Percentiles rank a stretch among this genome's conserved stretches.
Conservation (phyloP, 176 grass and related monocot species). For the Rhynchospora breviuscula region DNA sequence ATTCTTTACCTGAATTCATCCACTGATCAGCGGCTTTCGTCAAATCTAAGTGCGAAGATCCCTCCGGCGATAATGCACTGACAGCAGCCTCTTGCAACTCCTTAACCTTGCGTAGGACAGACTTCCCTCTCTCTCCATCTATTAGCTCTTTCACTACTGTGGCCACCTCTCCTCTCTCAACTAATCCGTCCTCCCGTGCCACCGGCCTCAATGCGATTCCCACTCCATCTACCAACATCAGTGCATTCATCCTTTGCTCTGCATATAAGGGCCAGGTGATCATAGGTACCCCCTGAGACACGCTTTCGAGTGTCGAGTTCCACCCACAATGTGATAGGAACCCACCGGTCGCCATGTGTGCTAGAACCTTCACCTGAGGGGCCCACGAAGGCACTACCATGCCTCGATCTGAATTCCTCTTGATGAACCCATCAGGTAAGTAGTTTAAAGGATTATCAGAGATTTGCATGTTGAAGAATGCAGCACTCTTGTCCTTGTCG, state of each 20-base stretch:
- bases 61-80: slow-evolving; percentile 12
- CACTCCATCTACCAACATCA: slow-evolving; percentile 27
- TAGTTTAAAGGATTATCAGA: slow-evolving; percentile 29
- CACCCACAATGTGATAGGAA: slow-evolving; percentile 81
- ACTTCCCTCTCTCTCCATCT: slow-evolving; percentile 29
- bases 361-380: slow-evolving; percentile 57
- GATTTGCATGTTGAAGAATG: slow-evolving; percentile 16
- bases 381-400: slow-evolving; percentile 55
- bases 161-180: slow-evolving; percentile 36
- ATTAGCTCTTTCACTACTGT: slow-evolving; percentile 40
- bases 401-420: slow-evolving; percentile 31
- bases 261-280: slow-evolving; percentile 58
- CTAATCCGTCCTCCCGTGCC: neutral
- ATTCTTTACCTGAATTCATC: slow-evolving; percentile 23
- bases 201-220: slow-evolving; percentile 24
- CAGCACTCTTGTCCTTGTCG: slow-evolving; percentile 16
- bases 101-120: slow-evolving; percentile 2
- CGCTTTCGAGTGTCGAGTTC: slow-evolving; percentile 66
- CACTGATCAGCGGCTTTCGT: slow-evolving; percentile 28
- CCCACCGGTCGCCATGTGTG: slow-evolving; percentile 29
- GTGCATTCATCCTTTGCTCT: slow-evolving; percentile 51
- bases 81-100: slow-evolving; percentile 26
- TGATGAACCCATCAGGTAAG: slow-evolving; percentile 38
- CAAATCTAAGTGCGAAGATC: slow-evolving; percentile 13
- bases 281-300: slow-evolving; percentile 42